phyloP scores from a whole-genome alignment of 2,329 filamentous ascomycete species.

The Colletotrichum sp. region DNA sequence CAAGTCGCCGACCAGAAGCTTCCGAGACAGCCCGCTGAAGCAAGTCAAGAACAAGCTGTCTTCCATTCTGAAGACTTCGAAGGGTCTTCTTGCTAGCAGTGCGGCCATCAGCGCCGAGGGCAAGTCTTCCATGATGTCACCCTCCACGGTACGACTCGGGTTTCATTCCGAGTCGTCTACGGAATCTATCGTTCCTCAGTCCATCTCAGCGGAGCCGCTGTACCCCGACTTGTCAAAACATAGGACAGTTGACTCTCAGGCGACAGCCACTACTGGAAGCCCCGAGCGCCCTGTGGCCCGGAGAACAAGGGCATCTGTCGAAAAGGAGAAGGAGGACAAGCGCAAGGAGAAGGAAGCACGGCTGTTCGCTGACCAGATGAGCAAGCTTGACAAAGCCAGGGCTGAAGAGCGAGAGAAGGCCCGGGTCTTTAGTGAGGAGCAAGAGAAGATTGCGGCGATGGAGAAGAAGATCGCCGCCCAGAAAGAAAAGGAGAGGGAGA shows the following conservation, averaged over 20 bases:
- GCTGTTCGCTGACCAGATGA: conserved; percentile 63
- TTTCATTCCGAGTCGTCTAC: conserved; percentile 50
- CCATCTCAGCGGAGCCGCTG: conserved; percentile 36
- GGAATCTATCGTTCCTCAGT: conserved; percentile 46
- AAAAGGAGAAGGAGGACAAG: conserved; percentile 69
- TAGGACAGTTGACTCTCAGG: conserved; percentile 29
- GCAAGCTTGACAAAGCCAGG: conserved; percentile 69
- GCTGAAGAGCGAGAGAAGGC: conserved; percentile 75
- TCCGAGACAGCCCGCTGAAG: conserved; percentile 81
- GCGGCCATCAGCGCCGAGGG: conserved; percentile 67
- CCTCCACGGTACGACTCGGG: conserved; percentile 53
- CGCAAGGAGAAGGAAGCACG: conserved; percentile 70
- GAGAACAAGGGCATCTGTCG: conserved; percentile 62
- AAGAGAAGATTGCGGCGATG: conserved; percentile 57
- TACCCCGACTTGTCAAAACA: conserved; percentile 54
- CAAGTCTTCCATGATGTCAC: conserved; percentile 62
- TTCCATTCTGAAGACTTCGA: conserved; percentile 87
- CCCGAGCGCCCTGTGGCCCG: conserved; percentile 48
- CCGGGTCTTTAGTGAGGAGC: conserved; percentile 60
- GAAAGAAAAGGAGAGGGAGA: conserved; percentile 53
- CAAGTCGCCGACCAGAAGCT: conserved; percentile 61
- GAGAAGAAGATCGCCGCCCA: conserved; percentile 58
- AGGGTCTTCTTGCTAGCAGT: conserved; percentile 82
- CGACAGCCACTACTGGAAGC: conserved; percentile 38
- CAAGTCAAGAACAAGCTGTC: conserved; percentile 93